Conservation (phyloP, 352 stramenopile genomes). For the Globisporangium alternatum region DNA sequence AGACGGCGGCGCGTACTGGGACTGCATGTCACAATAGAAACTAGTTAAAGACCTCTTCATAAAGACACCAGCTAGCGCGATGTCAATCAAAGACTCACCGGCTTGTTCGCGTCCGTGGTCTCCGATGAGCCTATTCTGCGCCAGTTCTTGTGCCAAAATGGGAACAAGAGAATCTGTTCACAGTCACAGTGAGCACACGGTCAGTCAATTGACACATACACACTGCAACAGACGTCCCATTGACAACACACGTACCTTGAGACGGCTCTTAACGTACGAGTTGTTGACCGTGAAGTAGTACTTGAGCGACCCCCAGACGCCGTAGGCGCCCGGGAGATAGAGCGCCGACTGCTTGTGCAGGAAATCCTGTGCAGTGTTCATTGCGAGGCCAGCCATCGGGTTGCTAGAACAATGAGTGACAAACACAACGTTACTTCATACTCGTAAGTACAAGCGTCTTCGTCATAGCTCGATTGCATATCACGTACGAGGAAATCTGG, state of each 20-base stretch:
- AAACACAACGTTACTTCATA: neutral
- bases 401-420: constrained; percentile 40
- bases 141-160: constrained; percentile 88
- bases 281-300: constrained; percentile 92
- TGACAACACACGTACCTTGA: constrained; percentile 50
- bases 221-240: too few relatives aligned
- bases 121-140: constrained; percentile 61
- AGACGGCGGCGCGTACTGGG: constrained; percentile 88
- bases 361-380: constrained; percentile 84
- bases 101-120: constrained; percentile 56
- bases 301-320: constrained; percentile 78
- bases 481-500: constrained; percentile 53
- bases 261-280: constrained; percentile 83
- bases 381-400: constrained; percentile 79
- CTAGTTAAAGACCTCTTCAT: neutral
- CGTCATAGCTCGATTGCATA: neutral
- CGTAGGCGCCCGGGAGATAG: constrained; percentile 77
- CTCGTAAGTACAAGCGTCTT: neutral
- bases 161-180: constrained; percentile 74
- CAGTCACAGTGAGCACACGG: neutral
- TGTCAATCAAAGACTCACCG: constrained; percentile 21
- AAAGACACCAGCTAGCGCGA: neutral
- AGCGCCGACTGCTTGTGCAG: constrained; percentile 79
- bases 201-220: neutral
- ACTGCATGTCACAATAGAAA: constrained; percentile 28